Base-by-base conservation (phyloP, 2,329 filamentous ascomycete species). In the Zymoseptoria tritici region DNA sequence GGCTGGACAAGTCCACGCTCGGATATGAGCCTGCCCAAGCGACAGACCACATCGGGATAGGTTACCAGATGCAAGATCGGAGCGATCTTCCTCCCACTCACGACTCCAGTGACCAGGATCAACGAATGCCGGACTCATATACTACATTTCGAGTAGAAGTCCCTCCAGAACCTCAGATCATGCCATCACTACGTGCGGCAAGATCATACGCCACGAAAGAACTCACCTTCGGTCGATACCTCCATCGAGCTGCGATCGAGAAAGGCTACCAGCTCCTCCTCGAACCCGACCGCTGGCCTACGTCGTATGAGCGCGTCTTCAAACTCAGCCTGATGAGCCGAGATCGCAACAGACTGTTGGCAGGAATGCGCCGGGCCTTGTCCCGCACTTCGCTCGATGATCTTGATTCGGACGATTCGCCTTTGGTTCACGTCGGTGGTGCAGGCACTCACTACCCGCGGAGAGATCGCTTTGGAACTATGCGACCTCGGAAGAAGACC, bases 171-270 rank as follows among this genome's bases (percentile, higher is more conserved):
- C 83, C 55, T 26, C 26, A 49, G 8, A 54, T 65, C 9, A 57
- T 61, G 5, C 56, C 50, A 3, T 49, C 57, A 4, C 24, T 65
- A 6, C 55, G 52, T 9, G 53, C 61, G 20, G 81, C 83, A 0
- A 75, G 71, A 21, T 85, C 84, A 0, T 86, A 86, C 70, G 80
- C 84, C 9, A 81, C 82, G 59, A 78, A 83, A 24, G 89, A 92
- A 71, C 76, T 78, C 1, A 85, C 81, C 0, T 92, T 95, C 66
- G 85, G 85, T 9, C 83, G 89, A 7, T 81, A 87, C 4, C 76
- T 95, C 4, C 87, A 90, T 54, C 83, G 90, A 50, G 79, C 79
- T 57, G 80, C 84, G 2, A 66, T 86, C 0, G 89, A 95, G 72
- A 74, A 79, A 21, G 88, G 81, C 0, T 83, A 85, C 59, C 74